Evolutionary conservation across 345 rosid species (phyloP).

Genomic region (Citrus sp.): DNA sequence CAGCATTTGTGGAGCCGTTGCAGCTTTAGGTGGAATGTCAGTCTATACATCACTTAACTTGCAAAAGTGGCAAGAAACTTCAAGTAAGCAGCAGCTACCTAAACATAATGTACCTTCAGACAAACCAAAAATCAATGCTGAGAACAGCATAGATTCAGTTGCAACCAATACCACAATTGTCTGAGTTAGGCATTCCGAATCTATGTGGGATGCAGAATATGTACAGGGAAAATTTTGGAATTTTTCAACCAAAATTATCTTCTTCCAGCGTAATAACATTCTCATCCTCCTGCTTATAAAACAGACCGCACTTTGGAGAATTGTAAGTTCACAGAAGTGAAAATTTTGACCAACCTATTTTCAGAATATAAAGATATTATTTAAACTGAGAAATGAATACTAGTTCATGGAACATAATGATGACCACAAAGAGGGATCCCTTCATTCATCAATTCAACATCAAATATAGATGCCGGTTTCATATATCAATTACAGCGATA

Average conservation of each 20-base stretch:
- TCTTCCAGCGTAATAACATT: background rate
- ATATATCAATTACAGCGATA: slow-evolving; percentile 28
- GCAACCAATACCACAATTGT: background rate
- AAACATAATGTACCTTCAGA: slow-evolving; percentile 29
- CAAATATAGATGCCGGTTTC: background rate
- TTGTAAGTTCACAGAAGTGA: too few relatives aligned
- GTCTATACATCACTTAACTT: slow-evolving; percentile 65
- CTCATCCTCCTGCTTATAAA: background rate
- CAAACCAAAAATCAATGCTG: slow-evolving; percentile 38
- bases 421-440: slow-evolving; percentile 2
- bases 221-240: background rate
- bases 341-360: too few relatives aligned
- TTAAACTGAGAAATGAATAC: background rate
- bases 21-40: slow-evolving; percentile 80
- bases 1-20: slow-evolving; percentile 76
- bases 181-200: background rate
- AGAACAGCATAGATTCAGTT: slow-evolving; percentile 18
- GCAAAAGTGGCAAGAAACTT: slow-evolving; percentile 34
- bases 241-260: background rate
- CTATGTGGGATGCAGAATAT: background rate
- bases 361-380: background rate
- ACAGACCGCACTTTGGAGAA: background rate
- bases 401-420: background rate
- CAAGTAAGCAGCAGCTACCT: slow-evolving; percentile 45
- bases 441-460: background rate